These are phyloP conservation scores for Turnera subulata DNA, from an alignment of 345 rosid genomes.

Conservation along the genomic window DNA sequence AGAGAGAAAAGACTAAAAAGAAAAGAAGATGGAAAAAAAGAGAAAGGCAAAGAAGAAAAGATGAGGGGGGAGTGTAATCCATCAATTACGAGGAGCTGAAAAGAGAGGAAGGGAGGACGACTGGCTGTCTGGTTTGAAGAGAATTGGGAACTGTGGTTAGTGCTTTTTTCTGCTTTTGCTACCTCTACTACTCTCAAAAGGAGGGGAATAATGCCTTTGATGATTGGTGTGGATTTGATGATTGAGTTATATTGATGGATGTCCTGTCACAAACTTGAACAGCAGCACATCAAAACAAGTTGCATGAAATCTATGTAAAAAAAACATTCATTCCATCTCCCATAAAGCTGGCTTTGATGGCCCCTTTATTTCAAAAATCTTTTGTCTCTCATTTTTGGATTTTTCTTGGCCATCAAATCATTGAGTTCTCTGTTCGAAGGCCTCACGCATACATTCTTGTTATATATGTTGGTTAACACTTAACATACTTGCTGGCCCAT, in stretches of 20 bases:
- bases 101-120: slow-evolving; percentile 26
- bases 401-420: no score
- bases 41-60: background rate
- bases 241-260: slow-evolving; percentile 10
- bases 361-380: slow-evolving; percentile 15
- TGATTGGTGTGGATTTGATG: slow-evolving; percentile 31
- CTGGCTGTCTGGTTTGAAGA: slow-evolving; percentile 57
- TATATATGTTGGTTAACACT: no score
- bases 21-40: slow-evolving; percentile 7
- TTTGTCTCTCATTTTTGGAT: background rate
- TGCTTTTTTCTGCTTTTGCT: slow-evolving; percentile 3
- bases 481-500: no score
- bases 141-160: slow-evolving; percentile 34
- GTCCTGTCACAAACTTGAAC: background rate
- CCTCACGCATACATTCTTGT: no score
- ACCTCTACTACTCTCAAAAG: slow-evolving; percentile 17
- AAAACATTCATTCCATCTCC: background rate
- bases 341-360: slow-evolving; percentile 29
- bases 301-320: slow-evolving; percentile 32
- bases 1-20: slow-evolving; percentile 6
- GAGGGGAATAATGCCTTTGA: slow-evolving; percentile 20
- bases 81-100: slow-evolving; percentile 29
- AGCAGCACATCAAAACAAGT: slow-evolving; percentile 4
- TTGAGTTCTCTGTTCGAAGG: no score
- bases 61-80: slow-evolving; percentile 14